Base-by-base conservation (phyloP, 495 filamentous ascomycete species). In the Cercophora scortea region DNA sequence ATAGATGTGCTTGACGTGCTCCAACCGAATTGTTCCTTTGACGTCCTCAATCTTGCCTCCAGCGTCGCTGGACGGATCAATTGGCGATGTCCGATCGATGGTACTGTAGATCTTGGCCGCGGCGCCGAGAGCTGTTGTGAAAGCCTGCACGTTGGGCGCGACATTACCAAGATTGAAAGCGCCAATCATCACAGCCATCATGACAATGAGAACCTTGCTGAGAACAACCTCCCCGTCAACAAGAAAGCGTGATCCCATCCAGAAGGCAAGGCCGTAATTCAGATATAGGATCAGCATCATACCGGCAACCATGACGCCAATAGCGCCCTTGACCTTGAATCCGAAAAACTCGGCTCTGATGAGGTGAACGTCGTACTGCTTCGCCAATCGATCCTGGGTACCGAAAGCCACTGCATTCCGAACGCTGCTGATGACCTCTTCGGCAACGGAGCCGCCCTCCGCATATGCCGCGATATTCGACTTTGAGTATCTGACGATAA, bases 371-470 rank as follows among this genome's bases (percentile, higher is more conserved):
- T 94, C 87, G 63, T 96, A 97, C 71, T 92, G 84, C 56, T 76
- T 77, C 15, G 89, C 88, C 19, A 98, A 77, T 60, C 90, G 89
- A 46, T 89, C 84, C 68, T 98, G 90, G 0, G 90, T 96, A 53
- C 86, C 87, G 60, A 96, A 98, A 8, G 93, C 93, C 6, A 85
- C 84, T n/a, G 90, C 87, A 64, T 94, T 96, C 36, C 93, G 81
- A 57, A 96, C 86, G 8, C 90, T 95, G 61, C 87, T 92, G 63
- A 98, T 83, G 51, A 96, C 91, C 69, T 98, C 93, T 66, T 97
- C 93, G 0, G 89, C 92, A 16, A 98, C 79, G 0, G 86, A 90
- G 44, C 92, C 92, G 61, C 90, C 91, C 13, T 82, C 73, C 43
- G 87, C 90, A 59, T 92, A 92, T 5, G 87, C 80, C 42, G 85